Evolutionary conservation across 2,329 filamentous ascomycete genomes (phyloP).

Genomic region (Xylaria sp.): DNA sequence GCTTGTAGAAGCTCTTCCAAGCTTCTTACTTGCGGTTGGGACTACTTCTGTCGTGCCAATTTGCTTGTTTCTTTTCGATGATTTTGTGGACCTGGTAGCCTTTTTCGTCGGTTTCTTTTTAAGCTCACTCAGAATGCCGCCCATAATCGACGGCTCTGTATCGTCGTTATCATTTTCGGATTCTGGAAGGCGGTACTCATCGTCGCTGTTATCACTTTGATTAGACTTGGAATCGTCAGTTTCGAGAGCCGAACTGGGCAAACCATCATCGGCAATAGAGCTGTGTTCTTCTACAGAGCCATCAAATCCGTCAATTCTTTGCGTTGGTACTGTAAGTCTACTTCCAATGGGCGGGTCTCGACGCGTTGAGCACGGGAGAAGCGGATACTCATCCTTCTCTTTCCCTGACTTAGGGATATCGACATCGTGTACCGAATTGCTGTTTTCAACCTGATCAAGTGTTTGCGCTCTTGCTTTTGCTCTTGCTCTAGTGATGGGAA

Average conservation of each 20-base stretch:
- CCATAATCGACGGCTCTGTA: slow-evolving; percentile 20
- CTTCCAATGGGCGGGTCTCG: neutral
- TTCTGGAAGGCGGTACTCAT: slow-evolving; percentile 30
- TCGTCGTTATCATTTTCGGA: slow-evolving; percentile 18
- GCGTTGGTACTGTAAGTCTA: neutral
- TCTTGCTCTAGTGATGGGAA: slow-evolving; percentile 18
- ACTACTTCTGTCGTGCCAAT: slow-evolving; percentile 14
- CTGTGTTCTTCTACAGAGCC: slow-evolving; percentile 17
- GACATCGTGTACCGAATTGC: neutral
- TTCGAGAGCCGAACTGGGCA: neutral
- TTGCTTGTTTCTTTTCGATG: slow-evolving; percentile 21
- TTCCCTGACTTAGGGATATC: neutral
- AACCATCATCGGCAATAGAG: neutral
- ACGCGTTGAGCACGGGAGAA: neutral
- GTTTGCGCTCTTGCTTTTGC: slow-evolving; percentile 8
- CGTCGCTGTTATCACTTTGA: slow-evolving; percentile 1
- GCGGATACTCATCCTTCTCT: neutral
- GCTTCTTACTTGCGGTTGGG: neutral
- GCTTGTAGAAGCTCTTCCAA: neutral
- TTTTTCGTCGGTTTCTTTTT: slow-evolving; percentile 21
- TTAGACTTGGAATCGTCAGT: neutral
- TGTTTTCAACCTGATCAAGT: neutral
- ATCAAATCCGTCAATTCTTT: slow-evolving; percentile 15
- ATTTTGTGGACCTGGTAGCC: neutral
- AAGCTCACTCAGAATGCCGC: neutral